phyloP scores from a whole-genome alignment of 2,329 filamentous ascomycete genomes.

The Didymella segeticola region DNA sequence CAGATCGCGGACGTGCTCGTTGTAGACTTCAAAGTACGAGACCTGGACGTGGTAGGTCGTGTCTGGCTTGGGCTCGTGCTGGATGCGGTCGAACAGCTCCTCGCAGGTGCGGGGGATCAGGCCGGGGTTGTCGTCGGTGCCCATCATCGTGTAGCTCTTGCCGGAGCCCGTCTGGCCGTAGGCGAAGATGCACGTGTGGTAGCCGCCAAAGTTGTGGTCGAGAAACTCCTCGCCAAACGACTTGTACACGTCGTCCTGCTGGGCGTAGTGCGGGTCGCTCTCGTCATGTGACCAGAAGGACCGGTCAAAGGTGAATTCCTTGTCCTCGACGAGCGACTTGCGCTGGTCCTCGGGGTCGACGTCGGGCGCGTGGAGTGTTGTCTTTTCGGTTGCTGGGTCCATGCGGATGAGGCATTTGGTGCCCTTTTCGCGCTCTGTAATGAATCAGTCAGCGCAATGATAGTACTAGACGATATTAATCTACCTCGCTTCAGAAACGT shows the following conservation, averaged over 20 bases:
- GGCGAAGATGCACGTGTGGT: slow-evolving; percentile 98
- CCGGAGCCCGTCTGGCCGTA: slow-evolving; percentile 98
- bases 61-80: slow-evolving; percentile 82
- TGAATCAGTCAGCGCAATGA: slow-evolving; percentile 29
- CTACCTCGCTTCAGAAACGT: slow-evolving; percentile 56
- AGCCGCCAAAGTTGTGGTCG: slow-evolving; percentile 98
- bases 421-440: slow-evolving; percentile 76
- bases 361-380: slow-evolving; percentile 75
- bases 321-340: slow-evolving; percentile 73
- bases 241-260: slow-evolving; percentile 93
- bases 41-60: slow-evolving; percentile 97
- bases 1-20: slow-evolving; percentile 95
- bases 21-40: slow-evolving; percentile 99
- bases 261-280: slow-evolving; percentile 82
- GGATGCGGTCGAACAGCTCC: slow-evolving; percentile 93
- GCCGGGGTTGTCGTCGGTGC: slow-evolving; percentile 80
- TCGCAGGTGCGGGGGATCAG: slow-evolving; percentile 95
- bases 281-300: slow-evolving; percentile 96
- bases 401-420: slow-evolving; percentile 89
- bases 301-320: slow-evolving; percentile 93
- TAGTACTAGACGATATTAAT: too few relatives aligned
- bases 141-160: slow-evolving; percentile 99
- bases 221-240: slow-evolving; percentile 94
- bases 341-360: slow-evolving; percentile 70
- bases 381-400: slow-evolving; percentile 86